Evolutionary conservation across 2,329 filamentous ascomycete genomes (phyloP).

Genomic region (Zymoseptoria brevis): DNA sequence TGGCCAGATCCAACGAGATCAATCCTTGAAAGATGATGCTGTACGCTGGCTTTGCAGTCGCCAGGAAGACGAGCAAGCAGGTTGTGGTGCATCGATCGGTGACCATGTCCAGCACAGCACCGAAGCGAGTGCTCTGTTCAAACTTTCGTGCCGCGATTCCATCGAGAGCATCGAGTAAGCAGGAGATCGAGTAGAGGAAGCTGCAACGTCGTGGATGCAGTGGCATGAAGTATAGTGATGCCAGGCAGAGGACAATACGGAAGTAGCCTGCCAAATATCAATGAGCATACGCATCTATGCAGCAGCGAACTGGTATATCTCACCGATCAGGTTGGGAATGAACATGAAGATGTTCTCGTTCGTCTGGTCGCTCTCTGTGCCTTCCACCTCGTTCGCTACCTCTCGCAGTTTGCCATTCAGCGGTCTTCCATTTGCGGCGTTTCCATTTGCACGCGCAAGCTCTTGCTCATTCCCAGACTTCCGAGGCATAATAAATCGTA

Average conservation of each 20-base stretch:
- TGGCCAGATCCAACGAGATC: conserved; percentile 86
- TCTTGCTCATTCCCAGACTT: conserved; percentile 10
- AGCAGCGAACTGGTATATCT: conserved; percentile 5
- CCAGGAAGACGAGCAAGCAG: conserved; percentile 88
- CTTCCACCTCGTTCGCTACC: conserved; percentile 1
- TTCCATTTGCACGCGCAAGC: conserved; percentile 11
- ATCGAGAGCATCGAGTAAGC: conserved; percentile 89
- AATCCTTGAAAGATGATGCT: conserved; percentile 88
- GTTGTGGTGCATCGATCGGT: conserved; percentile 96
- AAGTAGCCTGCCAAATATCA: conserved; percentile 36
- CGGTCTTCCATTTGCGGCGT: conserved; percentile 6
- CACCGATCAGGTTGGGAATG: conserved; percentile 46
- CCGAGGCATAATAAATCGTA: neutral
- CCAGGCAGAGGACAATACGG: conserved; percentile 57
- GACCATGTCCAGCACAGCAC: conserved; percentile 97
- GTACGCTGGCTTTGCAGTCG: conserved; percentile 89
- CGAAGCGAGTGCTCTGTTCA: conserved; percentile 90
- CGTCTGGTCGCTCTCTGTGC: conserved; percentile 12
- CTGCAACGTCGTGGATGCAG: conserved; percentile 95
- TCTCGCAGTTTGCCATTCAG: conserved; percentile 18
- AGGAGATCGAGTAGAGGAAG: conserved; percentile 84
- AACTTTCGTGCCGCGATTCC: conserved; percentile 82
- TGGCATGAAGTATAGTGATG: conserved; percentile 98
- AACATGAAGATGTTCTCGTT: conserved; percentile 49
- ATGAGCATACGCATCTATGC: neutral